Conservation (phyloP, 257 asterid species). For the Solanum appendiculatum region DNA sequence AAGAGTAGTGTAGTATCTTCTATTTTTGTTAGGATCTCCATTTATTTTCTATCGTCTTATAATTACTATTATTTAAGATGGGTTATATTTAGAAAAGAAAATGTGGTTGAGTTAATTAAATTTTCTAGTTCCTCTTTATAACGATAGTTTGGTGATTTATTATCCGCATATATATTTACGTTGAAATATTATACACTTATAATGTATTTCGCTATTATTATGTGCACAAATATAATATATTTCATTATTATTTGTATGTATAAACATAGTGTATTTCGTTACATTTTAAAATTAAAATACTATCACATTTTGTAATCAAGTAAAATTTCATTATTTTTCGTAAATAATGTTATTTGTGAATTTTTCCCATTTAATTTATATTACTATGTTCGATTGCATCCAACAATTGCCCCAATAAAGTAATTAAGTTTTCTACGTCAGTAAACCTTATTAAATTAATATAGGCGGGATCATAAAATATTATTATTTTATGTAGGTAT, state of each 20-base stretch:
- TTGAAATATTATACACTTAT: rapidly evolving
- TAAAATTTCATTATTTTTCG: not conserved
- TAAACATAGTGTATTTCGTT: not conserved
- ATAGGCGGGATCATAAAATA: no score
- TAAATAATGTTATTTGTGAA: not conserved
- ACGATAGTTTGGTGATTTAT: not conserved
- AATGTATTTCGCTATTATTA: rapidly evolving
- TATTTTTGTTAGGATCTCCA: not conserved
- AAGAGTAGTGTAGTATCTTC: not conserved
- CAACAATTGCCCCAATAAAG: not conserved
- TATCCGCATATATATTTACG: no score
- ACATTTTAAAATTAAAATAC: not conserved
- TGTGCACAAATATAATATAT: not conserved
- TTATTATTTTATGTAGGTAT: no score
- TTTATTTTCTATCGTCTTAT: not conserved
- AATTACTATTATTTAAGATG: not conserved
- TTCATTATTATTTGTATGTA: not conserved
- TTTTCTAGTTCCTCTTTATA: not conserved
- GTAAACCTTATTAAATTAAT: no score
- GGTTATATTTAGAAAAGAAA: not conserved
- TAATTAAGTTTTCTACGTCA: not conserved
- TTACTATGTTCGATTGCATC: not conserved
- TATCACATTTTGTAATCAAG: not conserved
- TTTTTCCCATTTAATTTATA: not conserved
- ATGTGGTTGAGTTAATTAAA: not conserved